phyloP scores from a whole-genome alignment of 2,329 filamentous ascomycete genomes.

The Rhynchosporium agropyri region DNA sequence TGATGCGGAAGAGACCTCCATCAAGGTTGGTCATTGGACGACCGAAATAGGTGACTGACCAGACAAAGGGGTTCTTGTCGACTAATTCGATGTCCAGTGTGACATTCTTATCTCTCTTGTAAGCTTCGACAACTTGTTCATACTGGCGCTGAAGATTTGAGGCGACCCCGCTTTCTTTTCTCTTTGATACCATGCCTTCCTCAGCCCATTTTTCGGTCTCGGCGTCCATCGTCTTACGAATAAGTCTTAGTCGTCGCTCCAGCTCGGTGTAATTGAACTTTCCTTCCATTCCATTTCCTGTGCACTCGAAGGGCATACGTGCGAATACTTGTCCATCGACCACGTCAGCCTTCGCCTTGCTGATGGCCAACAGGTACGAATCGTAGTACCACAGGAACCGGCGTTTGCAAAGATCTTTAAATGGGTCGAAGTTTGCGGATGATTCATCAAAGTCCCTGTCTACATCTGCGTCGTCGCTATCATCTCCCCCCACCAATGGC shows the following conservation, averaged over 20 bases:
- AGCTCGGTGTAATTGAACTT: constrained; percentile 80
- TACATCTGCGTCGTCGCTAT: constrained; percentile 51
- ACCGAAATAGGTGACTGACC: constrained; percentile 87
- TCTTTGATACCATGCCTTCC: constrained; percentile 65
- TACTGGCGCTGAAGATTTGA: constrained; percentile 83
- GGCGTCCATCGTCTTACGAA: constrained; percentile 70
- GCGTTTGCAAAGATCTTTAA: constrained; percentile 86
- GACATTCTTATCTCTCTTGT: constrained; percentile 69
- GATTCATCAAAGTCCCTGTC: constrained; percentile 50
- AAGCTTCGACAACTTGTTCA: constrained; percentile 76
- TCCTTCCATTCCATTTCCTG: constrained; percentile 81
- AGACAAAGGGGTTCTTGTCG: constrained; percentile 84
- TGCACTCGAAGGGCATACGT: constrained; percentile 86
- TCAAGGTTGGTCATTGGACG: constrained; percentile 91
- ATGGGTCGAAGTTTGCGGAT: constrained; percentile 72
- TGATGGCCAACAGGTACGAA: constrained; percentile 74
- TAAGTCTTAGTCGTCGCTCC: constrained; percentile 65
- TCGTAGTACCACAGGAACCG: constrained; percentile 97
- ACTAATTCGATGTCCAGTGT: constrained; percentile 77
- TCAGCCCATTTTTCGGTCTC: constrained; percentile 73
- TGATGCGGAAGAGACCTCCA: constrained; percentile 84
- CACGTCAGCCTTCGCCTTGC: constrained; percentile 64
- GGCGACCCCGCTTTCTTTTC: constrained; percentile 73
- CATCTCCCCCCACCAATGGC: constrained; percentile 42
- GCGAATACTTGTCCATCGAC: constrained; percentile 66